A percentile compares a stretch with the other conserved stretches of the same genome.
Evolutionary conservation across 768 basidiomycete species (phyloP).

Genomic region (Rhodotorula toruloides): DNA sequence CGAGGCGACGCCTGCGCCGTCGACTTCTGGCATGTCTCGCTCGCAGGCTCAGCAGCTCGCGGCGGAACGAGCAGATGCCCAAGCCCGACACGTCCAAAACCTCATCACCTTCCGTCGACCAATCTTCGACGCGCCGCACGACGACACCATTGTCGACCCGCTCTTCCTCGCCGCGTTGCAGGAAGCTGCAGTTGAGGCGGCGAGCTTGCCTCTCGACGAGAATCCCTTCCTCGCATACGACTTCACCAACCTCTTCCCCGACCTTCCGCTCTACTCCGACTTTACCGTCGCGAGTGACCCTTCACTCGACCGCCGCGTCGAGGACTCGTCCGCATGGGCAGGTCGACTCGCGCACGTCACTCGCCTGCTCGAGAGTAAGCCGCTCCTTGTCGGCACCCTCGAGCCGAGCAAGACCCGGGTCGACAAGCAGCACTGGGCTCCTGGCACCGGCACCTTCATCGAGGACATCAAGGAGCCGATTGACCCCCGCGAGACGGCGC

Average conservation of each 20-base stretch:
- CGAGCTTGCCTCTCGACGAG: constrained; percentile 1
- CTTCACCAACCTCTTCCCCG: constrained; percentile 73
- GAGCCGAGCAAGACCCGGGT: constrained; percentile 74
- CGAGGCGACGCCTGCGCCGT: constrained; percentile 13
- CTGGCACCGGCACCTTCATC: constrained; percentile 18
- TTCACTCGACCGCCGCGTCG: constrained; percentile 58
- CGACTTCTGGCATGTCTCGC: constrained; percentile 6
- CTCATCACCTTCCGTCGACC: constrained; percentile 37
- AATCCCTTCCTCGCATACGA: constrained; percentile 16
- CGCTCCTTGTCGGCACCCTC: constrained; percentile 75
- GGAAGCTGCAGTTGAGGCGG: not conserved
- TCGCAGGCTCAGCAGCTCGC: constrained; percentile 10
- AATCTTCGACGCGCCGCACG: constrained; percentile 31
- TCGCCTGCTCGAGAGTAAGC: constrained; percentile 72
- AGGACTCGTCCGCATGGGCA: constrained; percentile 62
- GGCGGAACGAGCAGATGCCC: constrained; percentile 2
- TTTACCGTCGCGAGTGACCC: constrained; percentile 29
- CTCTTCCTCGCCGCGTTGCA: constrained; percentile 11
- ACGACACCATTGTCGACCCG: constrained; percentile 31
- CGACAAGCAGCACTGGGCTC: constrained; percentile 54
- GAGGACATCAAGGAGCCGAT: constrained; percentile 38
- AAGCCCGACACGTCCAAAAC: constrained; percentile 22
- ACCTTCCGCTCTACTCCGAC: constrained; percentile 55
- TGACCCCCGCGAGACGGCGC: constrained; percentile 30
- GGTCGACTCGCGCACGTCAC: constrained; percentile 70